phyloP scores from a whole-genome alignment of 2,329 filamentous ascomycete genomes.

The Calonectria multiphialidica region DNA sequence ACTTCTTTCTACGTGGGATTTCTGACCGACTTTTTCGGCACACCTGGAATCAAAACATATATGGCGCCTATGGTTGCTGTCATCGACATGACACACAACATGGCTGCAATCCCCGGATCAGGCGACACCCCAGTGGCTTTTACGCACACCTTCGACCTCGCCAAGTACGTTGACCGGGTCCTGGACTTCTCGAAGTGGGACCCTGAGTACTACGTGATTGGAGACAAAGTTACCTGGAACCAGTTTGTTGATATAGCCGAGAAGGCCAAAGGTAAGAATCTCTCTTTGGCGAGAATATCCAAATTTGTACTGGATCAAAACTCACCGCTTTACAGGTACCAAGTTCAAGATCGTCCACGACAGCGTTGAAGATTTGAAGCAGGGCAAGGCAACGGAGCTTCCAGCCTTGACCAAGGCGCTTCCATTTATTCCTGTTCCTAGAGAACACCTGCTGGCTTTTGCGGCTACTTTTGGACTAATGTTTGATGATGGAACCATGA shows the following conservation, averaged over 20 bases:
- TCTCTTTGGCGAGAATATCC: background rate
- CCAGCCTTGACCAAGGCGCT: background rate
- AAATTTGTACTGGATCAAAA: background rate
- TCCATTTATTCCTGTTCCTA: background rate
- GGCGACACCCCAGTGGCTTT: background rate
- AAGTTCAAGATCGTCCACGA: slow-evolving; percentile 4
- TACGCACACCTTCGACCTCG: slow-evolving; percentile 7
- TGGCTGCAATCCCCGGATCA: background rate
- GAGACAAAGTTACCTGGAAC: slow-evolving; percentile 12
- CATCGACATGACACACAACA: background rate
- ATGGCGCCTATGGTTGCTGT: background rate
- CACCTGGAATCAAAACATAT: background rate
- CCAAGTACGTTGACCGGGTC: background rate
- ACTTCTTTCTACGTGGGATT: background rate
- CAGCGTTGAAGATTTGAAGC: background rate
- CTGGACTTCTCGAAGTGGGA: background rate
- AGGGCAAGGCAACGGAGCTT: background rate
- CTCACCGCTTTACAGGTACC: background rate
- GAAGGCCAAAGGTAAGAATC: slow-evolving; percentile 6
- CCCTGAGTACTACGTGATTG: background rate
- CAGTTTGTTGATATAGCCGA: background rate
- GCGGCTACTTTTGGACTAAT: background rate
- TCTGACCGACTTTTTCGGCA: background rate
- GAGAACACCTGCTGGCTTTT: background rate
- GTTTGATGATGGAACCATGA: background rate